Evolutionary conservation across 345 rosid species (phyloP).

Genomic region (Eucalyptus decipiens): DNA sequence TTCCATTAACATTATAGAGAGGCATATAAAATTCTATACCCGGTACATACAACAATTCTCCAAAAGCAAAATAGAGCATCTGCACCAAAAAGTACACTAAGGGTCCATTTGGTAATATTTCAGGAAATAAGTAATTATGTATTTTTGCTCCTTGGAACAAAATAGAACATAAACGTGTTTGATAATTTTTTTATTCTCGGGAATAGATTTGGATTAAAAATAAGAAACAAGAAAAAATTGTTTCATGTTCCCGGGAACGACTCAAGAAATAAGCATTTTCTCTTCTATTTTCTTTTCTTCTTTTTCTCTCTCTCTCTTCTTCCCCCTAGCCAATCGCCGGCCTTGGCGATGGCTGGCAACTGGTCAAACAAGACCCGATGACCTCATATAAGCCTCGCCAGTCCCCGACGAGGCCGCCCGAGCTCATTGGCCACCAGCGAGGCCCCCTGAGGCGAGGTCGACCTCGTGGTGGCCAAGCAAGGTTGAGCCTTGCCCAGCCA

Average conservation of each 20-base stretch:
- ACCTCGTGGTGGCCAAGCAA: too few relatives aligned
- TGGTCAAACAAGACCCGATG: accelerated
- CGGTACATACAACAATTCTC: neutral
- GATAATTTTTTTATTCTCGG: accelerated
- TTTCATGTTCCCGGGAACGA: accelerated
- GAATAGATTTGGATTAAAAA: too few relatives aligned
- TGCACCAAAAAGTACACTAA: neutral
- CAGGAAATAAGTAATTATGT: accelerated
- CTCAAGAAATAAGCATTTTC: too few relatives aligned
- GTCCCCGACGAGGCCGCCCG: accelerated
- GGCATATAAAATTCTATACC: too few relatives aligned
- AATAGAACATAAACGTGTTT: accelerated
- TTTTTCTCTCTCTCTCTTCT: too few relatives aligned
- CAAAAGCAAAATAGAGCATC: neutral
- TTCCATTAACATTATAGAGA: neutral
- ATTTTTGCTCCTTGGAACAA: too few relatives aligned
- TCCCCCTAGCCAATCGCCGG: too few relatives aligned
- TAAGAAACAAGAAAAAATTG: too few relatives aligned
- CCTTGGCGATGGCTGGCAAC: accelerated
- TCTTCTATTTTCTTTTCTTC: too few relatives aligned
- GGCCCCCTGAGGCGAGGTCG: accelerated
- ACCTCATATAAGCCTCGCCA: too few relatives aligned
- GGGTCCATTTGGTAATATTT: too few relatives aligned
- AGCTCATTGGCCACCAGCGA: accelerated
- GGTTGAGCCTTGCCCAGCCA: too few relatives aligned